Evolutionary conservation across 345 rosid species (phyloP), one percentile per base, ranked within the genome.

Genomic region (Hypericum perforatum): DNA sequence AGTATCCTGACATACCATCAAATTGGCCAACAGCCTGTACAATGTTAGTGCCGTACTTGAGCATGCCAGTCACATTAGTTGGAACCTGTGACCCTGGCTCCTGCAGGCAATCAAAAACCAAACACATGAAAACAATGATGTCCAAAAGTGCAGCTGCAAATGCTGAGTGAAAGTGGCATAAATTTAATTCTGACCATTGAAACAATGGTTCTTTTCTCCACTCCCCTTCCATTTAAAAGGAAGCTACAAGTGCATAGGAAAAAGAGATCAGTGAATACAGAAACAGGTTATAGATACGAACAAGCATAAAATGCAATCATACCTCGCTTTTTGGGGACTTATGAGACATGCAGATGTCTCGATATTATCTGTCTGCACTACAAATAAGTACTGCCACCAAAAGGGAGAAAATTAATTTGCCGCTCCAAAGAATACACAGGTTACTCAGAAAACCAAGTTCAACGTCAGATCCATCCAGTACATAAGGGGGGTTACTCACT

Each of bases 1-100:
- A n/a, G 12, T 32, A 41, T 37, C 42, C 13, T 16, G 32, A 37
- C 15, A 58, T 58, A 58, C 62, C 54, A 58, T 49, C 50, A 47
- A 58, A 58, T 39, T 58, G 54, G 15, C 62, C 62, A 39, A 58
- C 46, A 46, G 53, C 62, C 12, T 58, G 62, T n/a, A 58, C 15
- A 39, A 58, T 9, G 49, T 58, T 58, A 8, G 12, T 49, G 39
- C 54, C 62, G 11, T 48, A 10, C 9, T 58, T 47, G 37, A 58
- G 45, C 54, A 58, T 47, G 14, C 54, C 16, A 39, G 62, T 58
- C 11, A 58, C 36, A 39, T 58, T 49, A 11, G 62, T 58, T 37
- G 62, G 62, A 11, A 46, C 2, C 46, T 58, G 62, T 39, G 62
- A 54, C 49, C 40, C 54, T 11, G 22, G 14, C 37, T 58, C 62